Evolutionary conservation across 176 grass and related monocot species (phyloP).

Genomic region (Carex cristatella): DNA sequence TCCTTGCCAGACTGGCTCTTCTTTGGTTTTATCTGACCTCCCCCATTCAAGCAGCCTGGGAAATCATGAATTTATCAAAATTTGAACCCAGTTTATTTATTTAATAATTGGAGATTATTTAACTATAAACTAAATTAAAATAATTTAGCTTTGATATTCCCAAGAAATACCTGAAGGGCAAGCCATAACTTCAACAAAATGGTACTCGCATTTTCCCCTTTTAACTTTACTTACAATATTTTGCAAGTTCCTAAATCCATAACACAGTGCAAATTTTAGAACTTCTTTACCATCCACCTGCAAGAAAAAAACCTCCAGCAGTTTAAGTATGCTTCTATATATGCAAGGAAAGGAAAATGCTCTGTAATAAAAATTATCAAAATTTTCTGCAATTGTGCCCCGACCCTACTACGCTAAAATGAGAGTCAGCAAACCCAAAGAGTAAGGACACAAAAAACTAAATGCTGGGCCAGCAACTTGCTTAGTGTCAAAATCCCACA

Average conservation of each 20-base stretch:
- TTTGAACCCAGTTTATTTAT: background rate
- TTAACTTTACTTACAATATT: constrained; percentile 94
- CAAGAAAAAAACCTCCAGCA: constrained; percentile 8
- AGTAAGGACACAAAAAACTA: background rate
- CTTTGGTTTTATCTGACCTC: constrained; percentile 92
- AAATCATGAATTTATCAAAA: background rate
- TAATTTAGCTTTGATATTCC: background rate
- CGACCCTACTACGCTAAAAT: background rate
- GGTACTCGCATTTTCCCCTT: constrained; percentile 90
- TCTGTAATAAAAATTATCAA: background rate
- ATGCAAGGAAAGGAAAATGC: background rate
- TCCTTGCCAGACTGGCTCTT: constrained; percentile 68
- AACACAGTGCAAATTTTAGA: constrained; percentile 89
- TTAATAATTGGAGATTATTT: background rate
- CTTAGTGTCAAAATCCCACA: background rate
- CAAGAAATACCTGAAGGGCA: constrained; percentile 75
- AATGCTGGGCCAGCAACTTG: background rate
- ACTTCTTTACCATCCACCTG: constrained; percentile 82
- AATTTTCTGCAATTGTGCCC: background rate
- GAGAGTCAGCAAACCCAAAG: background rate
- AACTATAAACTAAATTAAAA: background rate
- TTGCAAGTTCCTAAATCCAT: constrained; percentile 96
- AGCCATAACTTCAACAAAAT: constrained; percentile 98
- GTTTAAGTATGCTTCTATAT: background rate
- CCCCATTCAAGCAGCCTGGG: constrained; percentile 86